Percentiles rank a stretch among this genome's conserved stretches.
Evolutionary conservation across 2,329 filamentous ascomycete genomes (phyloP).

Genomic region (Emericellopsis atlantica): DNA sequence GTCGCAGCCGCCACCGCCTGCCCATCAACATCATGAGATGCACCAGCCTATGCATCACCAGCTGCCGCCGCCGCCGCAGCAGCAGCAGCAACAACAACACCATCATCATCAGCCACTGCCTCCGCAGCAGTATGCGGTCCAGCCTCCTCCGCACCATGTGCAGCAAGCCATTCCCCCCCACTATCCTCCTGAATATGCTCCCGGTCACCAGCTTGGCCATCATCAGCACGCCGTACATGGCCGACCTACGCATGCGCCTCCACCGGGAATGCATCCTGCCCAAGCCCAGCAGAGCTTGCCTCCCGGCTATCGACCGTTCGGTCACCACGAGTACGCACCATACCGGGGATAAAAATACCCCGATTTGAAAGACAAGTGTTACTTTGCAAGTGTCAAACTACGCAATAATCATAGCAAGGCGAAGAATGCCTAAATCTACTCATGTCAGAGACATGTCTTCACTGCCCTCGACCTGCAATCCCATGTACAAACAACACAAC

Average conservation of each 20-base stretch:
- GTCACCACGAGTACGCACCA: too few relatives aligned
- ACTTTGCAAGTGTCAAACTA: too few relatives aligned
- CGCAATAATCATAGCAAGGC: too few relatives aligned
- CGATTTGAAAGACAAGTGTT: too few relatives aligned
- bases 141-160: slow-evolving; percentile 2
- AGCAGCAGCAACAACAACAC: slow-evolving; percentile 4
- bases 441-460: too few relatives aligned
- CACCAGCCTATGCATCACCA: slow-evolving; percentile 2
- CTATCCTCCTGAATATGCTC: not conserved
- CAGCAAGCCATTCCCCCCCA: not conserved
- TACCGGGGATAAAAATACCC: too few relatives aligned
- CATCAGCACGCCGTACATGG: not conserved
- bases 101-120: slow-evolving; percentile 1
- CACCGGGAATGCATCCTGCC: not conserved
- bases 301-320: too few relatives aligned
- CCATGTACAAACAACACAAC: too few relatives aligned
- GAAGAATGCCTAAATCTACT: too few relatives aligned
- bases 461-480: too few relatives aligned
- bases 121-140: slow-evolving; percentile 1
- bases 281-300: not conserved
- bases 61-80: slow-evolving; percentile 1
- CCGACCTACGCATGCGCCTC: not conserved
- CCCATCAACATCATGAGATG: slow-evolving; percentile 3
- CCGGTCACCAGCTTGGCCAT: not conserved
- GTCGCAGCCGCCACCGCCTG: slow-evolving; percentile 1